Evolutionary conservation across 805 yeast species (phyloP).

Genomic region (Wickerhamiella sorbophila): DNA sequence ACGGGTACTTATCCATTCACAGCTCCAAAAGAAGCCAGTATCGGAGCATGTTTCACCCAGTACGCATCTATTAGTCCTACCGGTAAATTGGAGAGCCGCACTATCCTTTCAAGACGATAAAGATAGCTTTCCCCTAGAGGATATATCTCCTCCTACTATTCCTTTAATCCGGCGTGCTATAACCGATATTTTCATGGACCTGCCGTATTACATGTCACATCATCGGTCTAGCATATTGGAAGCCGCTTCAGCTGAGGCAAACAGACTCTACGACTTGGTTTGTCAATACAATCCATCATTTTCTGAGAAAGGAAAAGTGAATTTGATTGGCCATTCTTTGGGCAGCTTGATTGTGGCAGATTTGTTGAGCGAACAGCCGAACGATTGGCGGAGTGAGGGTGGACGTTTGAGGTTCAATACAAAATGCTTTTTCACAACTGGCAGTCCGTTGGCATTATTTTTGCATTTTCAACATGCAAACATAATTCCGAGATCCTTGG

Average conservation of each 20-base stretch:
- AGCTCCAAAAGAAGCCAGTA: conserved; percentile 14
- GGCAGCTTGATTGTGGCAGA: conserved; percentile 79
- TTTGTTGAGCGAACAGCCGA: conserved; percentile 35
- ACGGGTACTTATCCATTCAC: conserved; percentile 23
- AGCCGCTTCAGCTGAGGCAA: conserved; percentile 58
- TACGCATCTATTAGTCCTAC: conserved; percentile 33
- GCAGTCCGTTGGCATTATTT: conserved; percentile 19
- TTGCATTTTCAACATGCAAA: conserved; percentile 11
- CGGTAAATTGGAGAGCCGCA: conserved; percentile 81
- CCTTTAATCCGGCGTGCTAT: conserved; percentile 59
- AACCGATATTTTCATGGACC: conserved; percentile 77
- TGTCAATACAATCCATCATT: conserved; percentile 56
- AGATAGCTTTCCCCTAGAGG: conserved; percentile 41
- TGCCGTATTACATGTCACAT: conserved; percentile 61
- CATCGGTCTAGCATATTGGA: conserved; percentile 49
- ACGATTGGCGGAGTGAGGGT: conserved; percentile 16
- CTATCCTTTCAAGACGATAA: conserved; percentile 21
- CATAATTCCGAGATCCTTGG: conserved; percentile 6
- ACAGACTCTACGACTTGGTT: conserved; percentile 50
- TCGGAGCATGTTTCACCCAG: conserved; percentile 11
- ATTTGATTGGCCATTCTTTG: conserved; percentile 72
- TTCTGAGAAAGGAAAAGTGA: conserved; percentile 31
- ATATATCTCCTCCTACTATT: conserved; percentile 66
- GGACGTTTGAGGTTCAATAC: conserved; percentile 51
- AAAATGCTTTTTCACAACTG: conserved; percentile 41